These are phyloP conservation scores for Termitomyces sp. DNA, from an alignment of 768 basidiomycete genomes.

Conservation along the genomic window DNA sequence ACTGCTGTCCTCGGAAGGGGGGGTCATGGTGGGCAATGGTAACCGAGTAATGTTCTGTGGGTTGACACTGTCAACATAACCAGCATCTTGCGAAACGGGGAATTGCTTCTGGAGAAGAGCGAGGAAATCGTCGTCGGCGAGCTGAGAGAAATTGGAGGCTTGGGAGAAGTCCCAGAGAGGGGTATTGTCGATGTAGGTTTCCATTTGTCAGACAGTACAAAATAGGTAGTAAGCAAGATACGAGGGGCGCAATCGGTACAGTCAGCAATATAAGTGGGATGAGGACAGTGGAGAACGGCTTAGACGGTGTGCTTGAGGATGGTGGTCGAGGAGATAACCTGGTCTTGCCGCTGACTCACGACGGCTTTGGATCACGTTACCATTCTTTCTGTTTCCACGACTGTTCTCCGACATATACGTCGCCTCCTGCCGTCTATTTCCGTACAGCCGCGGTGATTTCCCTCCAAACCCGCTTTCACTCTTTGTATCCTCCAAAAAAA, in stretches of 20 bases:
- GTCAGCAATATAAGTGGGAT: slow-evolving; percentile 7
- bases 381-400: slow-evolving; percentile 9
- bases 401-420: not conserved
- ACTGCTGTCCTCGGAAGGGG: slow-evolving; percentile 73
- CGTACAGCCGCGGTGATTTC: slow-evolving; percentile 9
- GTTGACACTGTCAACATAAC: slow-evolving; percentile 45
- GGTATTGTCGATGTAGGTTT: slow-evolving; percentile 41
- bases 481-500: not conserved
- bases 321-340: slow-evolving; percentile 15
- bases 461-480: not conserved
- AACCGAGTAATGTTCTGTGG: slow-evolving; percentile 55
- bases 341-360: slow-evolving; percentile 18
- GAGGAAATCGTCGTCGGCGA: slow-evolving; percentile 76
- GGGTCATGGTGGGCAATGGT: slow-evolving; percentile 49
- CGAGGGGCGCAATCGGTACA: not conserved
- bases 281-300: not conserved
- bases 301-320: not conserved
- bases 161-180: slow-evolving; percentile 70
- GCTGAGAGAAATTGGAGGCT: slow-evolving; percentile 53
- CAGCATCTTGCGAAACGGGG: slow-evolving; percentile 10
- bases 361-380: slow-evolving; percentile 13
- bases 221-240: not conserved
- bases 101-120: slow-evolving; percentile 78
- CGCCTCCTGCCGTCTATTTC: not conserved
- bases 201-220: slow-evolving; percentile 34